These are phyloP conservation scores for Sclerotinia borealis DNA, from an alignment of 2,329 filamentous ascomycete genomes.

Conservation along the genomic window DNA sequence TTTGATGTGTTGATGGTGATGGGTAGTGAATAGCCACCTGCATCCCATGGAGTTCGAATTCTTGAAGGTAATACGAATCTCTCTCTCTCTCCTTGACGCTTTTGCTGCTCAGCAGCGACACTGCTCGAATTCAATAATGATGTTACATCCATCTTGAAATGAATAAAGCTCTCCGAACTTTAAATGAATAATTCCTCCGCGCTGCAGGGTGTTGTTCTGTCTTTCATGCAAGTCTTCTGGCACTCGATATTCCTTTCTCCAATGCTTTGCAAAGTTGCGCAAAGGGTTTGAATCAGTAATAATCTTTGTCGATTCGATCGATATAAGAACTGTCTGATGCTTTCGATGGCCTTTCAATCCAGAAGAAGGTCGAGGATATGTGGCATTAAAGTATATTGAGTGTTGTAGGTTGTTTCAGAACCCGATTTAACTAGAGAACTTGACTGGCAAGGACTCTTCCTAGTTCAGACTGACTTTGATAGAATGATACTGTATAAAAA, in stretches of 20 bases:
- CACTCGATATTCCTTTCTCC: neutral
- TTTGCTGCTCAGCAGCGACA: slow-evolving; percentile 27
- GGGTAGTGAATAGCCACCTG: slow-evolving; percentile 33
- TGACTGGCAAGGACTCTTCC: slow-evolving; percentile 21
- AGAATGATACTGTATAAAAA: slow-evolving; percentile 26
- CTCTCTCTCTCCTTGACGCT: slow-evolving; percentile 13
- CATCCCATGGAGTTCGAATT: slow-evolving; percentile 34
- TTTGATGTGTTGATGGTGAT: slow-evolving; percentile 29
- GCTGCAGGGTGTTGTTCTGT: slow-evolving; percentile 4
- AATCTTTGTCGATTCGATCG: slow-evolving; percentile 12
- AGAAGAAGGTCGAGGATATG: slow-evolving; percentile 11
- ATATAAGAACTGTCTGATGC: slow-evolving; percentile 1
- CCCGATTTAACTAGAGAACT: slow-evolving; percentile 23
- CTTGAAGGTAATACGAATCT: slow-evolving; percentile 19
- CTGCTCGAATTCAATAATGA: slow-evolving; percentile 31
- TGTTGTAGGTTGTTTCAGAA: slow-evolving; percentile 27
- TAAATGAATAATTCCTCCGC: neutral
- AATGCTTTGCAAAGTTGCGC: neutral
- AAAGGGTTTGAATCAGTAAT: neutral
- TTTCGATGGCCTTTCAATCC: slow-evolving; percentile 16
- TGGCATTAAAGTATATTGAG: slow-evolving; percentile 20
- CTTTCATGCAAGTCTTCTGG: neutral
- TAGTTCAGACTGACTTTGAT: slow-evolving; percentile 26
- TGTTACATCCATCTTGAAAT: slow-evolving; percentile 31
- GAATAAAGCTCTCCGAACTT: neutral